Evolutionary conservation across 345 rosid species (phyloP).

Genomic region (Lepidium didymum): DNA sequence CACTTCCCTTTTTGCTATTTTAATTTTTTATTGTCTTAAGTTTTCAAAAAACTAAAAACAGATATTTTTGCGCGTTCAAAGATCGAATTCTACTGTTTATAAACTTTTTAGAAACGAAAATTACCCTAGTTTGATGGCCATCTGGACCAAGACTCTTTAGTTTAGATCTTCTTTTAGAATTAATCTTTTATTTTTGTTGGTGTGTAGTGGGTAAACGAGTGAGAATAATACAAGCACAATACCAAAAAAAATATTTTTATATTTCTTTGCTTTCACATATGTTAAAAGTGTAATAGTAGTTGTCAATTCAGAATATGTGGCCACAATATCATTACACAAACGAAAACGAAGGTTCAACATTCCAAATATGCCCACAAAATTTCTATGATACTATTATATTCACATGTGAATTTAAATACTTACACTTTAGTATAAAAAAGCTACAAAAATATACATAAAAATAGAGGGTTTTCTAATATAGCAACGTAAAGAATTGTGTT

Average conservation of each 20-base stretch:
- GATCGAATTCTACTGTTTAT: no score
- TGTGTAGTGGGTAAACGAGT: not conserved
- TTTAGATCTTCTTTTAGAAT: not conserved
- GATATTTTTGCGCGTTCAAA: no score
- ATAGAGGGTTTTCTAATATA: not conserved
- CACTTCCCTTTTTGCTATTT: not conserved
- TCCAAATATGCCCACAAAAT: not conserved
- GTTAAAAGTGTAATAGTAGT: not conserved
- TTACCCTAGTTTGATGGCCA: no score
- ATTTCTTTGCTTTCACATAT: not conserved
- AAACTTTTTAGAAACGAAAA: no score
- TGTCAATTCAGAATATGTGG: not conserved
- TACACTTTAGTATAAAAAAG: not conserved
- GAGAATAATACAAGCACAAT: not conserved
- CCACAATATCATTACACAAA: not conserved
- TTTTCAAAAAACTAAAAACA: no score
- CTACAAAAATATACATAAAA: not conserved
- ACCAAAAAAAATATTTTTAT: not conserved
- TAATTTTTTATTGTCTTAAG: not conserved
- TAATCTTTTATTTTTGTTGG: not conserved
- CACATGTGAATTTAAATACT: not conserved
- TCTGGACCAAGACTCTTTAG: no score
- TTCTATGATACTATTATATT: no score
- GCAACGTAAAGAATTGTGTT: not conserved
- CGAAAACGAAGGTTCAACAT: no score